These are phyloP conservation scores for Yarrowia sp. DNA, from an alignment of 805 yeast genomes.

Conservation along the genomic window DNA sequence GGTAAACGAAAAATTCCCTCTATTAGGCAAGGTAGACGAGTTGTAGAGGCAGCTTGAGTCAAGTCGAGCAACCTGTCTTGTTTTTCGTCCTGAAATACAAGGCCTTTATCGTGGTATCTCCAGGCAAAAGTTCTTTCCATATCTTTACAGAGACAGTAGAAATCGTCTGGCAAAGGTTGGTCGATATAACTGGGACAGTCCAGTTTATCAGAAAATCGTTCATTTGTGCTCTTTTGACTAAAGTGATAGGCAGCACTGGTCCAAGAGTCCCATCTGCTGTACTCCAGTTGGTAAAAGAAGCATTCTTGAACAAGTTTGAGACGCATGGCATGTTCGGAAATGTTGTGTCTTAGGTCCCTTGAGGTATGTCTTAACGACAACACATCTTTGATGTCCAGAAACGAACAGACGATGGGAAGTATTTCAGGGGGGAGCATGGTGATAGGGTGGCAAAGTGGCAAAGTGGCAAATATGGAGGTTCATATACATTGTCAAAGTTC, in stretches of 20 bases:
- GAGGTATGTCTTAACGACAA: neutral
- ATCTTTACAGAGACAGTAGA: slow-evolving; percentile 3
- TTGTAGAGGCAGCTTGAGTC: neutral
- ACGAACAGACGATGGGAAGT: neutral
- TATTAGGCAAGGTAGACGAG: neutral
- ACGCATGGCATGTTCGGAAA: neutral
- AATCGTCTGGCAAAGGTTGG: neutral
- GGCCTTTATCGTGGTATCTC: neutral
- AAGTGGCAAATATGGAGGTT: neutral
- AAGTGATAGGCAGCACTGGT: neutral
- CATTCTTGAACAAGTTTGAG: neutral
- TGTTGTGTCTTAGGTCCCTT: neutral
- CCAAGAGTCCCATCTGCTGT: neutral
- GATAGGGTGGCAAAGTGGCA: neutral
- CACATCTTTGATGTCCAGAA: neutral
- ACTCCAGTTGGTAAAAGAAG: neutral
- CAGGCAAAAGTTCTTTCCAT: neutral
- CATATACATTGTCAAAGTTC: neutral
- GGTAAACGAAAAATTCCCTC: neutral
- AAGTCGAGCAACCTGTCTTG: neutral
- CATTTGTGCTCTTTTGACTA: neutral
- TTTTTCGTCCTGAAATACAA: neutral
- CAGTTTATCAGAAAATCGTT: neutral
- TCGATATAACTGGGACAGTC: neutral
- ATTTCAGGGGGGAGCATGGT: neutral